Conservation (phyloP, 2,329 filamentous ascomycete genomes). For the Talaromyces verruculosus region DNA sequence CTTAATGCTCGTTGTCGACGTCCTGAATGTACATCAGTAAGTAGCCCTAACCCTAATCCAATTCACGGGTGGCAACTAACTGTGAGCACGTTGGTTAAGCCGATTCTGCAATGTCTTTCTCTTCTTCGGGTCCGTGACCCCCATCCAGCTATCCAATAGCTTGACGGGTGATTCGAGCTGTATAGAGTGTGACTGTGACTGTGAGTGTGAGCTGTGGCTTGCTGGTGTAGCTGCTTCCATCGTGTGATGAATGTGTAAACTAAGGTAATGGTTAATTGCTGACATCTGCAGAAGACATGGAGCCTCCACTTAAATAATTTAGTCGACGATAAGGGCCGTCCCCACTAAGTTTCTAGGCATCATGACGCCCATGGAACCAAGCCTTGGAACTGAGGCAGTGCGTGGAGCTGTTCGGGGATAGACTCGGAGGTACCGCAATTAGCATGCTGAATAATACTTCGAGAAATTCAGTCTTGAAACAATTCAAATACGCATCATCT, state of each 20-base stretch:
- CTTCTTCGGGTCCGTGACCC: conserved; percentile 10
- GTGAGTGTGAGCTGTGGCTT: neutral
- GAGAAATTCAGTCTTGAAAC: neutral
- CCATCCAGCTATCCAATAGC: conserved; percentile 16
- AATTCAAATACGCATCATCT: neutral
- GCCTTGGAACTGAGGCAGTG: neutral
- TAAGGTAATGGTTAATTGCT: neutral
- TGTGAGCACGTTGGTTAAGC: conserved; percentile 16
- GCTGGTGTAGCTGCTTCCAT: neutral
- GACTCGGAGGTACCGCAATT: conserved; percentile 4
- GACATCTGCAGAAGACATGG: neutral
- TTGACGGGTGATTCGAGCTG: neutral
- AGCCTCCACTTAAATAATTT: neutral
- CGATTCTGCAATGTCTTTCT: conserved; percentile 19
- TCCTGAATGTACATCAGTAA: neutral
- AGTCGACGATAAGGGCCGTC: neutral
- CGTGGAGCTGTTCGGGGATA: neutral
- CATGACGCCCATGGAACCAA: neutral
- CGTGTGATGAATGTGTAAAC: neutral
- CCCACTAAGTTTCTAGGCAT: neutral
- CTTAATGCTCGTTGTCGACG: conserved; percentile 8
- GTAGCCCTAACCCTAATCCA: neutral
- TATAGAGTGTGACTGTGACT: neutral
- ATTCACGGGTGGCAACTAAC: neutral
- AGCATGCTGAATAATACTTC: neutral